Conservation (phyloP, 768 basidiomycete species). For the Scleroderma bovista region DNA sequence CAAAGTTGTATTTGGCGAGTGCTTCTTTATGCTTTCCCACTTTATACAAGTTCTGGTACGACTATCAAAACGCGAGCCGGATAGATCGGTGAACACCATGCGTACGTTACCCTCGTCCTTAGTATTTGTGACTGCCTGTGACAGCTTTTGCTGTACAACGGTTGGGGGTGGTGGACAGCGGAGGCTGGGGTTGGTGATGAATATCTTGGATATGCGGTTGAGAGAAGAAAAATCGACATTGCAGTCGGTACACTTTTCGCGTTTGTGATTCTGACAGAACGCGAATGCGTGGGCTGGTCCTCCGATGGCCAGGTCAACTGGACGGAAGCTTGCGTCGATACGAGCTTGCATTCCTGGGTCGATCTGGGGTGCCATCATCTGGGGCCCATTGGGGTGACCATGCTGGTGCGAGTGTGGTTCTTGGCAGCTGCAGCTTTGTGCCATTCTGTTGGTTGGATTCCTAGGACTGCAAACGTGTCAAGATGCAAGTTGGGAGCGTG, state of each 20-base stretch:
- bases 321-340: slow-evolving; percentile 68
- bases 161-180: slow-evolving; percentile 78
- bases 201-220: slow-evolving; percentile 70
- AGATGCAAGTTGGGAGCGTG: neutral
- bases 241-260: slow-evolving; percentile 72
- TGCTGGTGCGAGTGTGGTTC: slow-evolving; percentile 23
- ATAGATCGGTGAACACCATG: slow-evolving; percentile 10
- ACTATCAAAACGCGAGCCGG: slow-evolving; percentile 4
- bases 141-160: slow-evolving; percentile 68
- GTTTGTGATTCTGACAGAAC: slow-evolving; percentile 61
- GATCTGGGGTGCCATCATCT: slow-evolving; percentile 38
- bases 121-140: slow-evolving; percentile 64
- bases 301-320: slow-evolving; percentile 49
- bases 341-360: slow-evolving; percentile 72
- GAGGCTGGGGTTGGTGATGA: slow-evolving; percentile 63
- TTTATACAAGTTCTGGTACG: slow-evolving; percentile 70
- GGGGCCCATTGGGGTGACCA: slow-evolving; percentile 9
- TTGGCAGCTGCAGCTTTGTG: slow-evolving; percentile 53
- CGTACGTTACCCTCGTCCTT: slow-evolving; percentile 96
- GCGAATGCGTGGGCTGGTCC: slow-evolving; percentile 49
- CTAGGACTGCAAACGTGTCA: too few species aligned
- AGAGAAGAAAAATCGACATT: slow-evolving; percentile 66
- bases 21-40: slow-evolving; percentile 61
- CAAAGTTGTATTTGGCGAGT: slow-evolving; percentile 72
- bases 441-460: slow-evolving; percentile 8